Evolutionary conservation across 2,329 filamentous ascomycete species (phyloP), one percentile per base, ranked within the genome.

Genomic region (Monosporascus cannonballus): DNA sequence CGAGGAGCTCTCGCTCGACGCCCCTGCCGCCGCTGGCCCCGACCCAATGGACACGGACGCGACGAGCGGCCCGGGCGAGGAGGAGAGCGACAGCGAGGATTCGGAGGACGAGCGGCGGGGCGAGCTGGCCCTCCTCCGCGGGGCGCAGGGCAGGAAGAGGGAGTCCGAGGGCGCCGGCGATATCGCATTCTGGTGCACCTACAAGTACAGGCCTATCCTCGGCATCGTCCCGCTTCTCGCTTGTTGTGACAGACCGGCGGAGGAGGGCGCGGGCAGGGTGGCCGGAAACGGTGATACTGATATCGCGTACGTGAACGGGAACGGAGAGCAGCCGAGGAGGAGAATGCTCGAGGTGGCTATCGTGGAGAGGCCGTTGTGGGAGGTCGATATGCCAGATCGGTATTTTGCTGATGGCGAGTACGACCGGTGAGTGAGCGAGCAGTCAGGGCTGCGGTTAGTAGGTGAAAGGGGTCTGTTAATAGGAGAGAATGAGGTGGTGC

Each of bases 121-220:
- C 20, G 66, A 69, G 30, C 54, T 69, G 20, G 64, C 64, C 7
- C 54, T 66, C 25, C 57, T 66, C n/a, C 63, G 66, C 15, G 60
- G 57, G 37, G 56, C 59, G 27, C 60, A 68, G 44, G 64, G 60
- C 47, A 62, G 64, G 37, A n/a, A 62, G 38, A 59, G 65, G 27
- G 39, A 60, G 44, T 37, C 50, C 50, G 57, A 50, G 53, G 56
- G 52, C 48, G 50, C 51, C 51, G 52, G 57, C 58, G 48, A 62
- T 51, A 53, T 62, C 54, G 61, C 54, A 6, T 81, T 76, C 73
- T 97, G 91, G 90, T 83, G 86, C 67, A 96, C 92, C 5, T 91
- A 88, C 77, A 95, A 96, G 71, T 99, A 97, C 71, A 81, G 92
- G 54, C 89, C 92, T n/a, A 91, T 99, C 61, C 76, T 99, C 56